phyloP scores from a whole-genome alignment of 768 basidiomycete genomes.

The Mycena haematopus region DNA sequence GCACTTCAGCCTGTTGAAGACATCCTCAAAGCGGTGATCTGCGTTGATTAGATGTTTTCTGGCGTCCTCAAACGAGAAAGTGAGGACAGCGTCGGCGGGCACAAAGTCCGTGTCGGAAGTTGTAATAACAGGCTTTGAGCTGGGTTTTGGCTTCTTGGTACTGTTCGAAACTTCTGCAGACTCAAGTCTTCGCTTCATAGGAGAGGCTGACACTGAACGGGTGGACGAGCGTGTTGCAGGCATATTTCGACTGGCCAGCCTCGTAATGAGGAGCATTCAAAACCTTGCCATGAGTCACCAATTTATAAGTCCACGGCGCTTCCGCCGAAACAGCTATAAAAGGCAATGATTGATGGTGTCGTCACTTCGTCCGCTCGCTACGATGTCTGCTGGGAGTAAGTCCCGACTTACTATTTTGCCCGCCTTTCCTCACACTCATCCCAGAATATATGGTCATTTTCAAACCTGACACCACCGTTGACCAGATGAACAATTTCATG shows the following conservation, averaged over 20 bases:
- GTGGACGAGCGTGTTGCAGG: conserved; percentile 43
- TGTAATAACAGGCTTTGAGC: neutral
- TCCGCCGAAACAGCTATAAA: neutral
- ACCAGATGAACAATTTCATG: no score
- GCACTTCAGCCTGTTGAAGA: conserved; percentile 72
- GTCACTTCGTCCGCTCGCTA: neutral
- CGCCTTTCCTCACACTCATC: neutral
- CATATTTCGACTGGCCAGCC: conserved; percentile 33
- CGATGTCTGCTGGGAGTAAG: conserved; percentile 28
- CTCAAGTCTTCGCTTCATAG: conserved; percentile 19
- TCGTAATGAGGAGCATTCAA: conserved; percentile 1
- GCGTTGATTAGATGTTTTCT: conserved; percentile 69
- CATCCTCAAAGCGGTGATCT: conserved; percentile 72
- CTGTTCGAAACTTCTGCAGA: conserved; percentile 22
- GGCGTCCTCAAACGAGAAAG: conserved; percentile 80
- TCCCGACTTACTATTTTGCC: neutral
- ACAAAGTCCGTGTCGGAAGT: conserved; percentile 48
- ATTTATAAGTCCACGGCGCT: neutral
- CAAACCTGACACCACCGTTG: conserved; percentile 36
- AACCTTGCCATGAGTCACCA: neutral
- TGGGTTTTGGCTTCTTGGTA: conserved; percentile 30
- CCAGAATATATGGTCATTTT: conserved; percentile 64
- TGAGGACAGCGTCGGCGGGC: conserved; percentile 62
- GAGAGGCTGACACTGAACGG: conserved; percentile 29
- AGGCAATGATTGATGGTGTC: neutral